A percentile compares a stretch with the other conserved stretches of the same genome.
phyloP scores from a whole-genome alignment of 2,329 filamentous ascomycete species.

The Pseudogymnoascus sp. region DNA sequence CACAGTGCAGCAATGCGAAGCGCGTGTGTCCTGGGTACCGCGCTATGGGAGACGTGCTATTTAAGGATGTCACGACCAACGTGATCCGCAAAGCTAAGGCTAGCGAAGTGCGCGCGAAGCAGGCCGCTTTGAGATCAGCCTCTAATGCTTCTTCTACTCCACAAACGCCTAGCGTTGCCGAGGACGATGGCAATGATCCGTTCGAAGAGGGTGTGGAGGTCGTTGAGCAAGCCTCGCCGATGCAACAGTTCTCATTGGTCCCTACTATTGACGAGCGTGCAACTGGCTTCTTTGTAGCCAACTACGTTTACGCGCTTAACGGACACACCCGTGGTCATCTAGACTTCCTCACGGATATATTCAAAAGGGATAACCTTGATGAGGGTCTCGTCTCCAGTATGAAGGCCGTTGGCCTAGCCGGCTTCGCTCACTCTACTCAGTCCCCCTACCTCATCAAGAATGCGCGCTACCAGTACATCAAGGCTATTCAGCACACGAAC shows the following conservation, averaged over 20 bases:
- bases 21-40: constrained; percentile 48
- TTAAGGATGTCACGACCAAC: constrained; percentile 48
- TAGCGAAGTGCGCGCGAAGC: constrained; percentile 22
- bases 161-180: neutral
- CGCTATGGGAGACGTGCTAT: constrained; percentile 49
- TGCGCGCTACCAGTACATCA: constrained; percentile 44
- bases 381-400: constrained; percentile 42
- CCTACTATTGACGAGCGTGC: constrained; percentile 23
- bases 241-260: neutral
- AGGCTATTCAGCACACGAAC: constrained; percentile 44
- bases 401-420: constrained; percentile 47
- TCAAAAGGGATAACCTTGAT: constrained; percentile 34
- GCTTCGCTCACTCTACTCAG: constrained; percentile 36
- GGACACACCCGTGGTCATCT: constrained; percentile 40
- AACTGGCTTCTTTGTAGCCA: constrained; percentile 21
- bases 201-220: neutral
- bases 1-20: constrained; percentile 47
- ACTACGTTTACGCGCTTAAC: constrained; percentile 18
- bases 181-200: neutral
- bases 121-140: neutral
- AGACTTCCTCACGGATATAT: constrained; percentile 46
- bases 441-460: constrained; percentile 36
- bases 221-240: constrained; percentile 30
- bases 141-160: neutral
- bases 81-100: constrained; percentile 44